Evolutionary conservation across 2,329 filamentous ascomycete genomes (phyloP), one percentile per base, ranked within the genome.

Genomic region (Monosporascus sp.): DNA sequence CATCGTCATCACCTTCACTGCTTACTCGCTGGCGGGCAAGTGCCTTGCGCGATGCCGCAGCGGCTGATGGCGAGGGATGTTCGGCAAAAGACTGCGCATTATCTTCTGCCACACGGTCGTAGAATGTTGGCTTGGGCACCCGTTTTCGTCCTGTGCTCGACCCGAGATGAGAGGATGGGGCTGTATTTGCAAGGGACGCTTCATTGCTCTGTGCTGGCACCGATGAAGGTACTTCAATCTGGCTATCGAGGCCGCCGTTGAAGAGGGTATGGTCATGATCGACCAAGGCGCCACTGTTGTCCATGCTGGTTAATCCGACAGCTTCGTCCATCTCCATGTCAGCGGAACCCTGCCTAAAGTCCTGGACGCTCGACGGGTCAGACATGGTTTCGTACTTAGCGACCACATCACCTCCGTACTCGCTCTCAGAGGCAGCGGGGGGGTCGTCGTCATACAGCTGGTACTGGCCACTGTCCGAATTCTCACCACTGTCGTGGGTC

Each of bases 91-190:
- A 37, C 8, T 60, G 48, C n/a, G 46, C 31, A 18, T 55, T 49
- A 9, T 38, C 55, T 7, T 58, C 49, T 18, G 47, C 47, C 25
- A 44, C 44, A 18, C 51, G 53, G 24, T 57, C 57, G n/a, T 56
- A 61, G 49, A 63, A 67, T 24, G 61, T 55, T 3, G 54, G 53
- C 39, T 67, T 67, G 5, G 49, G 60, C 8, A 62, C 45, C 38
- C 65, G 64, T 37, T 63, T 68, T 47, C 60, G 59, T 38, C 58
- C 51, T 8, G 58, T 63, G 41, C 53, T 54, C 11, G 56, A 27
- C 46, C 55, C 63, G 7, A 52, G 38, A 39, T 37, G 50, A 18
- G 27, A 18, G 47, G 37, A 31, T 11, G 22, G 44, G 25, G 44
- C 48, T 11, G 49, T 11, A 49, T 37, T 37, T 5, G 41, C 15